A percentile compares a stretch with the other conserved stretches of the same genome.
Evolutionary conservation across 495 filamentous ascomycete species (phyloP).

Genomic region (Penicillium bialowiezense): DNA sequence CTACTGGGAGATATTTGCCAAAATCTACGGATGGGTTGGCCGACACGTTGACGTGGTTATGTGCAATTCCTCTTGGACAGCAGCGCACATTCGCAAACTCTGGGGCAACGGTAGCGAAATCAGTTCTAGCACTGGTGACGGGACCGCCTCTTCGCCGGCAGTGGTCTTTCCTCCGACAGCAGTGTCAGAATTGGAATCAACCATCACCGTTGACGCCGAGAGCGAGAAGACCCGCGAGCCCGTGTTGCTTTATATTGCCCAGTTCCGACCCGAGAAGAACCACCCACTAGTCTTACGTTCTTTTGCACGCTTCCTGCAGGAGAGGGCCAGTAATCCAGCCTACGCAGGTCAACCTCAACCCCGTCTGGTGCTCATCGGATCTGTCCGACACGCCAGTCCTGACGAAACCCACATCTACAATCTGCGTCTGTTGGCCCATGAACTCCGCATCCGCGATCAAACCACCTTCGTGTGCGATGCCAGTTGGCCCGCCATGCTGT

Average conservation of each 20-base stretch:
- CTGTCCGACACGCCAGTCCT: slow-evolving; percentile 71
- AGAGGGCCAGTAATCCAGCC: slow-evolving; percentile 47
- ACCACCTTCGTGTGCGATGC: slow-evolving; percentile 89
- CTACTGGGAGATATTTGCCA: slow-evolving; percentile 87
- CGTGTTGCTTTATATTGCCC: slow-evolving; percentile 84
- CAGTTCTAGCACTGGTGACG: slow-evolving; percentile 30
- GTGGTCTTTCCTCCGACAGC: slow-evolving; percentile 92
- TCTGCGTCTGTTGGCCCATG: slow-evolving; percentile 82
- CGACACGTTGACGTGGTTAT: slow-evolving; percentile 84
- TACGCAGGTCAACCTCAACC: slow-evolving; percentile 21
- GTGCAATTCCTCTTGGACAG: slow-evolving; percentile 96
- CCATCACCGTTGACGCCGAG: slow-evolving; percentile 62
- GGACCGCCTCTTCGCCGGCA: slow-evolving; percentile 29
- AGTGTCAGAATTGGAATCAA: slow-evolving; percentile 72
- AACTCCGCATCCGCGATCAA: slow-evolving; percentile 75
- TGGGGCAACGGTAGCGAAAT: slow-evolving; percentile 57
- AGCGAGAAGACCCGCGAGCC: slow-evolving; percentile 66
- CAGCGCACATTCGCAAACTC: slow-evolving; percentile 72
- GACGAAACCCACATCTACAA: slow-evolving; percentile 90
- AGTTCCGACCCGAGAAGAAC: slow-evolving; percentile 97
- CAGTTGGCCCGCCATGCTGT: slow-evolving; percentile 78
- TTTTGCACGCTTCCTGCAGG: slow-evolving; percentile 68
- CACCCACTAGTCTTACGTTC: slow-evolving; percentile 79
- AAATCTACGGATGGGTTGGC: slow-evolving; percentile 76
- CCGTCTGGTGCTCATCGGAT: slow-evolving; percentile 79